Evolutionary conservation across 2,329 filamentous ascomycete species (phyloP).

Genomic region (Fonsecaea pedrosoi): DNA sequence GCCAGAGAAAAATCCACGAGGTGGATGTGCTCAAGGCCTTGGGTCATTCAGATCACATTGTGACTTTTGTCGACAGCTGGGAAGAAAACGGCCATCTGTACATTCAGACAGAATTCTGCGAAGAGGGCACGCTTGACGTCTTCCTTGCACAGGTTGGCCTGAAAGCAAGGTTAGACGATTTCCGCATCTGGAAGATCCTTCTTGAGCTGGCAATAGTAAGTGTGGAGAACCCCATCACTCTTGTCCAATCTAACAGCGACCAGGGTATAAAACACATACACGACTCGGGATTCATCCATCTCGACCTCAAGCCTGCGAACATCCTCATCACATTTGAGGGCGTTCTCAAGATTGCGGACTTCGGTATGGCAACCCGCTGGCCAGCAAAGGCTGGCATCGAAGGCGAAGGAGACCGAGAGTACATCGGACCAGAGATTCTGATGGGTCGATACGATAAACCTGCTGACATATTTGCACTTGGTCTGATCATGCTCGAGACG

Average conservation of each 20-base stretch:
- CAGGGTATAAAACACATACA: slow-evolving; percentile 92
- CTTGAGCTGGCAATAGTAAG: slow-evolving; percentile 82
- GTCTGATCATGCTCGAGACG: slow-evolving; percentile 92
- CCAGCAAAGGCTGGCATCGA: slow-evolving; percentile 79
- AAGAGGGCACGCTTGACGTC: slow-evolving; percentile 86
- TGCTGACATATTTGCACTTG: slow-evolving; percentile 91
- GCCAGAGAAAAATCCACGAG: slow-evolving; percentile 83
- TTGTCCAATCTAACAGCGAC: slow-evolving; percentile 40
- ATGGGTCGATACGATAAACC: slow-evolving; percentile 86
- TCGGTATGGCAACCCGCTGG: slow-evolving; percentile 76
- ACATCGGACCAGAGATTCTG: slow-evolving; percentile 92
- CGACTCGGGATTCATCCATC: slow-evolving; percentile 77
- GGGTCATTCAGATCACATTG: slow-evolving; percentile 79
- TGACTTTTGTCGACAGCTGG: slow-evolving; percentile 86
- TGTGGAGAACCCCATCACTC: slow-evolving; percentile 34
- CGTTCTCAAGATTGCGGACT: slow-evolving; percentile 70
- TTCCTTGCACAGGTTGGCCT: slow-evolving; percentile 84
- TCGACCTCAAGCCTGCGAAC: slow-evolving; percentile 71
- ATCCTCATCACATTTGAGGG: slow-evolving; percentile 71
- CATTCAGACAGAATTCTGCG: slow-evolving; percentile 97
- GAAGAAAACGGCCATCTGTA: slow-evolving; percentile 85
- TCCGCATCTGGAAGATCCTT: slow-evolving; percentile 97
- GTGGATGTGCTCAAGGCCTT: slow-evolving; percentile 80
- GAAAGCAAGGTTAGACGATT: slow-evolving; percentile 89
- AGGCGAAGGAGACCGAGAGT: slow-evolving; percentile 92